Evolutionary conservation across 2,329 filamentous ascomycete genomes (phyloP).

Genomic region (Colletotrichum echinochloae): DNA sequence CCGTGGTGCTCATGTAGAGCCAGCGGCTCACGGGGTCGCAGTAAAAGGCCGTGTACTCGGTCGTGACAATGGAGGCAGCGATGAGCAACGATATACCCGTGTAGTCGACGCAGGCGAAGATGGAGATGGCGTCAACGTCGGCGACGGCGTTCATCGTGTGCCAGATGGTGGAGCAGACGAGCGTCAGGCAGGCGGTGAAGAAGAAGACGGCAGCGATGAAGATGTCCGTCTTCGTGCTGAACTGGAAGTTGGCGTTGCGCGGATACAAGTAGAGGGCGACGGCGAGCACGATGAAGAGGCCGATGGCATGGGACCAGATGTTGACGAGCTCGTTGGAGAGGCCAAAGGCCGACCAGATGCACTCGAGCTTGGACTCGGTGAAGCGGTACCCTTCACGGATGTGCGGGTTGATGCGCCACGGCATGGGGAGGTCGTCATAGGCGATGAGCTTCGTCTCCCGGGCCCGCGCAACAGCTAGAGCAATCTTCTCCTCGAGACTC

Average conservation of each 20-base stretch:
- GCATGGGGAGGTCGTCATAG: constrained; percentile 90
- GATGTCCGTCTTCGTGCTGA: constrained; percentile 89
- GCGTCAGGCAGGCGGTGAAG: constrained; percentile 92
- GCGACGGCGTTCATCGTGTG: constrained; percentile 99
- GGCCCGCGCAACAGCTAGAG: constrained; percentile 79
- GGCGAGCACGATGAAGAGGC: constrained; percentile 86
- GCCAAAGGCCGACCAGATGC: constrained; percentile 83
- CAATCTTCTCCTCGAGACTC: constrained; percentile 85
- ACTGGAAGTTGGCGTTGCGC: constrained; percentile 83
- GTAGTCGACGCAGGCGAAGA: constrained; percentile 98
- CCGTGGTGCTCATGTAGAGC: constrained; percentile 86
- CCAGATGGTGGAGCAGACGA: constrained; percentile 96
- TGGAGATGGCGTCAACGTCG: constrained; percentile 87
- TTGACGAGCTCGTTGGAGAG: constrained; percentile 96
- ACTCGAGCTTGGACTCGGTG: constrained; percentile 89
- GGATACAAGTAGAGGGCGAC: constrained; percentile 98
- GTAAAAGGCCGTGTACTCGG: constrained; percentile 98
- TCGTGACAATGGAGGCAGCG: constrained; percentile 96
- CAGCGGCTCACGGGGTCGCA: constrained; percentile 91
- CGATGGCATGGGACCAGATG: constrained; percentile 96
- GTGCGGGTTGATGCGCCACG: constrained; percentile 96
- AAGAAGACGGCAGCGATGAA: constrained; percentile 95
- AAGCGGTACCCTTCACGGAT: constrained; percentile 94
- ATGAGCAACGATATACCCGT: constrained; percentile 96
- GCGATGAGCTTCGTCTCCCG: constrained; percentile 84